These are phyloP conservation scores for Nemania abortiva DNA, from an alignment of 2,329 filamentous ascomycete species.

Conservation along the genomic window DNA sequence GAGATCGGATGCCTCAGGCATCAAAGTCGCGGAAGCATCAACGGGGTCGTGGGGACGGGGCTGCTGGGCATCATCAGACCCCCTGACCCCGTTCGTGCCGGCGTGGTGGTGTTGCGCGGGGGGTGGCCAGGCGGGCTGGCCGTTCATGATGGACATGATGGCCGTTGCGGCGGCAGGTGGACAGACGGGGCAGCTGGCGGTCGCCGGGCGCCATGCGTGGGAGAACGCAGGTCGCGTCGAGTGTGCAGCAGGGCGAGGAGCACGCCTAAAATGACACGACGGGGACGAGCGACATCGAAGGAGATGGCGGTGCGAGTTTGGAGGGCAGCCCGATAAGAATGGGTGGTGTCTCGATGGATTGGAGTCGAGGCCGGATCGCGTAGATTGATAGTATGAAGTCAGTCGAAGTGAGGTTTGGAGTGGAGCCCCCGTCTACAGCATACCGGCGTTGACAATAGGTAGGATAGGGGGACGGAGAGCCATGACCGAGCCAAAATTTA, in stretches of 20 bases:
- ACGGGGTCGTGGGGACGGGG: conserved; percentile 64
- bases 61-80: conserved; percentile 69
- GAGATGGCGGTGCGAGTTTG: conserved; percentile 62
- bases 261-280: conserved; percentile 63
- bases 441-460: conserved; percentile 20
- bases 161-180: conserved; percentile 60
- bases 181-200: conserved; percentile 61
- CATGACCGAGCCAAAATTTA: background rate
- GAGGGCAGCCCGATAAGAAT: conserved; percentile 56
- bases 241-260: conserved; percentile 60
- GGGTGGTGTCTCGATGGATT: conserved; percentile 65
- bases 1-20: conserved; percentile 73
- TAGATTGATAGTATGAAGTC: conserved; percentile 69
- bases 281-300: conserved; percentile 63
- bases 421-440: conserved; percentile 35
- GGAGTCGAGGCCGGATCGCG: conserved; percentile 62
- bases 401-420: conserved; percentile 57
- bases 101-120: conserved; percentile 61
- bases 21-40: conserved; percentile 62
- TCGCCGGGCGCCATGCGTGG: conserved; percentile 70
- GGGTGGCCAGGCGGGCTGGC: conserved; percentile 74
- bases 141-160: conserved; percentile 76
- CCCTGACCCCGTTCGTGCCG: conserved; percentile 57
- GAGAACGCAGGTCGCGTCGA: conserved; percentile 63
- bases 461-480: conserved; percentile 7